Evolutionary conservation across 2,329 filamentous ascomycete species (phyloP), one percentile per base, ranked within the genome.

Genomic region (Sporothrix protearum): DNA sequence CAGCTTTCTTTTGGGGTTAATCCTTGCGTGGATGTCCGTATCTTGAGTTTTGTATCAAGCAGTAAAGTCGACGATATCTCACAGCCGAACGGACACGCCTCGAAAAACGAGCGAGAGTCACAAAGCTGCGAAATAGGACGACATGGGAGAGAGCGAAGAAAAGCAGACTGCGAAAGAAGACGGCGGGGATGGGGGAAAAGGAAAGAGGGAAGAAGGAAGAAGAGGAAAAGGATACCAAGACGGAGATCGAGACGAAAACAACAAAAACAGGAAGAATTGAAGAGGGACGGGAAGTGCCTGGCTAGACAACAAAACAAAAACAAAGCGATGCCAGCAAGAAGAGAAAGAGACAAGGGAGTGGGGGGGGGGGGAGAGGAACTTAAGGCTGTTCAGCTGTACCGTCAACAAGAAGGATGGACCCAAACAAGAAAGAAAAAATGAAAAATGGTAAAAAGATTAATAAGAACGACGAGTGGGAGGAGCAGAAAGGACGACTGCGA

Each of bases 361-460:
- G 16, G 33, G 14, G 33, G 14, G 9, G 25, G 19, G 28, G 33
- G 25, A 28, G n/a, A 49, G 39, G 4, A 16, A n/a, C 3, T 49
- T 25, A 64, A 47, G 63, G 53, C 57, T n/a, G n/a, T 59, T 71
- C 66, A 57, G 53, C 63, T 66, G 51, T 53, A 28, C 64, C 42
- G 70, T 71, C 61, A 71, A 71, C 66, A 71, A 68, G 71, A 61
- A 69, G 59, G 67, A 61, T 61, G 67, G 57, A 49, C 59, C 59
- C 30, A 49, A 67, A 63, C 64, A 69, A 64, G n/a, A 57, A 36
- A 22, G 63, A 19, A 57, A 47, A 39, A 57, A 36, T 16, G 63
- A 19, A 57, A 47, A 39, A 39, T 47, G 55, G 67, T 6, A 39
- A 28, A 39, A 10, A 63, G 53, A 68, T 57, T 53, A 71, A 42